Base-by-base conservation (phyloP, 495 filamentous ascomycete species). In the Penicillium roqueforti region DNA sequence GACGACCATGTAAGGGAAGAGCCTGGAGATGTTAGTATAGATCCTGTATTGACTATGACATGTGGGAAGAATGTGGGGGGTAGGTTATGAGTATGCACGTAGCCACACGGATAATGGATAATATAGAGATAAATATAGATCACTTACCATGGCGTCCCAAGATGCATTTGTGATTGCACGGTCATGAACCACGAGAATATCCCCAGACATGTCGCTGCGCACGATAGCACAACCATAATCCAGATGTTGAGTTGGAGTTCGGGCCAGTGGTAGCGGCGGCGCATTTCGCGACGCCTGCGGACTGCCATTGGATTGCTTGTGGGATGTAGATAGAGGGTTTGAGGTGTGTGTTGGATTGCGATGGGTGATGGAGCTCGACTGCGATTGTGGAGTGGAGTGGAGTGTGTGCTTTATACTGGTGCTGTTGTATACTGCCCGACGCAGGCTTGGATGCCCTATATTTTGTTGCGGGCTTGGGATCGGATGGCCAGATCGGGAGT, bases 1-100 rank as follows among this genome's bases (percentile, higher is more conserved):
- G 28, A 85, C 84, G 34, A 97, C 86, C 80, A 87, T 89, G 81
- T 88, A 99, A 39, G 95, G 87, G 70, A 97, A 91, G 67, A 97
- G 87, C 93, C 93, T 96, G 63, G 34, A 53, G 42, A 44, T 63
- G 55, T 57, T 47, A 18, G 38, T 26, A 16, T 22, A 32, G 11
- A 28, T 48, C 34, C 46, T 53, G 16, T 23, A 36, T 34, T n/a
- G 14, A n/a, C n/a, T 34, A 16, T 36, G 32, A n/a, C 32, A 6
- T 3, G 32, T 1, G 28, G 26, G 26, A 34, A 36, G 32, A 36
- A 36, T 36, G 32, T 36, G 32, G 32, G 32, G 29, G 4, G 25
- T 31, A 11, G 4, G 5, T 3, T 36, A 3, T n/a, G n/a, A 7
- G 14, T 8, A 36, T 36, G n/a, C 32, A 3, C 32, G 14, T 16